Percentiles rank a stretch among this genome's conserved stretches.
Conservation (phyloP, 306 rosid species). For the Hippophae gyantsensis region DNA sequence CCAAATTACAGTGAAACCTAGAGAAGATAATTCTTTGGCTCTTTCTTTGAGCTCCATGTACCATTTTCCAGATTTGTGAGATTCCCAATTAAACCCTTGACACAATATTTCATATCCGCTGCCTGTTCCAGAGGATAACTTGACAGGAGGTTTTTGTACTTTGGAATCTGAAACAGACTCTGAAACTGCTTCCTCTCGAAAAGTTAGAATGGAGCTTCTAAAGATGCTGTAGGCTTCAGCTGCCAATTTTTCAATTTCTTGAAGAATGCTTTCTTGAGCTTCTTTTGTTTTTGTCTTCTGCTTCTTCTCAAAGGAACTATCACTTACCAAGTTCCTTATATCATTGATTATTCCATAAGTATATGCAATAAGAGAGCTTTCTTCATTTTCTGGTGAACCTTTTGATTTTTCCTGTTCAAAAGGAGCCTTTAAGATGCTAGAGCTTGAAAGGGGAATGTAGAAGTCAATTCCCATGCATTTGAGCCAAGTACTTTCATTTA, state of each 20-base stretch:
- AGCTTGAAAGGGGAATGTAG: constrained; percentile 54
- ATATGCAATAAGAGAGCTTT: constrained; percentile 32
- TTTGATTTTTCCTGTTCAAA: constrained; percentile 22
- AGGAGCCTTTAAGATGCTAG: constrained; percentile 25
- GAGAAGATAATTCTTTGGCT: constrained; percentile 52
- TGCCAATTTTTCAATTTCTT: constrained; percentile 83
- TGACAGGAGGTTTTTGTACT: constrained; percentile 11
- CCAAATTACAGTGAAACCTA: constrained; percentile 90
- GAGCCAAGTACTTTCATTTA: constrained; percentile 59
- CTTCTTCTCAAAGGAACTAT: constrained; percentile 52
- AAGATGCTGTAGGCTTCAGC: constrained; percentile 90
- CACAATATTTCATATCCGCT: constrained; percentile 82
- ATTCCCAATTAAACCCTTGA: constrained; percentile 99
- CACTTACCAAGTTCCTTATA: constrained; percentile 66
- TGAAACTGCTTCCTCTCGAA: constrained; percentile 37
- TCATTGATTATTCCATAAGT: constrained; percentile 67
- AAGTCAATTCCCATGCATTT: constrained; percentile 61
- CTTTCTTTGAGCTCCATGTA: constrained; percentile 69
- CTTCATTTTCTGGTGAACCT: constrained; percentile 30
- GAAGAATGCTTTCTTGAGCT: constrained; percentile 78
- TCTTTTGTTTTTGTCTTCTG: constrained; percentile 53
- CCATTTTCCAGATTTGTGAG: constrained; percentile 88
- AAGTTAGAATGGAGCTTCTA: constrained; percentile 57
- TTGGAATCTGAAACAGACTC: constrained; percentile 31
- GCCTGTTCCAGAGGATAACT: constrained; percentile 61